Percentiles rank a stretch among this genome's conserved stretches.
phyloP scores from a whole-genome alignment of 2,329 filamentous ascomycete genomes.

The Hysterium pulicare region DNA sequence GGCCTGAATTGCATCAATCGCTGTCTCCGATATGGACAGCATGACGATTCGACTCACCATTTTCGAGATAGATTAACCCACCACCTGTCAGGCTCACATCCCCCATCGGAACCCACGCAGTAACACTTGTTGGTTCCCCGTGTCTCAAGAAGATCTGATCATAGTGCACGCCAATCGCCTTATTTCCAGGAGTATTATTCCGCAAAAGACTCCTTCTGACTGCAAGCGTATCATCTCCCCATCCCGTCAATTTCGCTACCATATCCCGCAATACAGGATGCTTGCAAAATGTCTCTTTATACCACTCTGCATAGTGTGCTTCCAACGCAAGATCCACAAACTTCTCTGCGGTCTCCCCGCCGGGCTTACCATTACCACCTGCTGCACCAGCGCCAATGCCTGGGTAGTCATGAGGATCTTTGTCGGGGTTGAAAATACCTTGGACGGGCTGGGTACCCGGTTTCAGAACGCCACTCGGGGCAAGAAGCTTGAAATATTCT shows the following conservation, averaged over 20 bases:
- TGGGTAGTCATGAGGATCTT: conserved; percentile 45
- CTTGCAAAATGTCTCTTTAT: conserved; percentile 53
- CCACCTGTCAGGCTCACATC: conserved; percentile 54
- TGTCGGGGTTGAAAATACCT: conserved; percentile 51
- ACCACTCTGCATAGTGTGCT: conserved; percentile 47
- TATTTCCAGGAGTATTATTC: conserved; percentile 56
- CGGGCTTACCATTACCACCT: conserved; percentile 45
- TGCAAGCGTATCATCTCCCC: conserved; percentile 49
- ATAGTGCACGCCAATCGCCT: conserved; percentile 59
- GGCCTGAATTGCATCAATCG: conserved; percentile 24
- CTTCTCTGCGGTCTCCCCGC: conserved; percentile 36
- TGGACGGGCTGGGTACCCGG: conserved; percentile 50
- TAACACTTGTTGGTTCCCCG: conserved; percentile 54
- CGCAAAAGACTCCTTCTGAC: conserved; percentile 51
- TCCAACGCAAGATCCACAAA: conserved; percentile 53
- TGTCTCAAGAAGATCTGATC: conserved; percentile 58
- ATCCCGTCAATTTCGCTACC: conserved; percentile 51
- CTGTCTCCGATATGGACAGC: background rate
- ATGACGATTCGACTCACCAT: conserved; percentile 32
- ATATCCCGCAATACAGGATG: conserved; percentile 51
- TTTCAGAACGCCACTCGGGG: conserved; percentile 56
- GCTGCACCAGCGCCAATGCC: conserved; percentile 54
- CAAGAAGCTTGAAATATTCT: conserved; percentile 53
- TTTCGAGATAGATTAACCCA: conserved; percentile 58
- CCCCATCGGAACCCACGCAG: conserved; percentile 58